Evolutionary conservation across 305 asterid species (phyloP).

Genomic region (Plantago coronopus): DNA sequence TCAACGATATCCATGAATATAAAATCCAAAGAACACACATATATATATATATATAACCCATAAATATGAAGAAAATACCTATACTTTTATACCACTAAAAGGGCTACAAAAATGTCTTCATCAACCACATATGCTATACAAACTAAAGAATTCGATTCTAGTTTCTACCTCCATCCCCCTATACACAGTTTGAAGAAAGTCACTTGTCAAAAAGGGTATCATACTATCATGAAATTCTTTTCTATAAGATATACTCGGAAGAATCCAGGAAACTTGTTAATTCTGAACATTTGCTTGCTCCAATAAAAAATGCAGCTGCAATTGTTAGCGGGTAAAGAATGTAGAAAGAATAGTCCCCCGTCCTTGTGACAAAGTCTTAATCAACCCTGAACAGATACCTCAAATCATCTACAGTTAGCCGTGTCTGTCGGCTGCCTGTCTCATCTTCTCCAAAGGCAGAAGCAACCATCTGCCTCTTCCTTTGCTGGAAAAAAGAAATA

Average conservation of each 20-base stretch:
- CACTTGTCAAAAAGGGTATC: conserved; percentile 32
- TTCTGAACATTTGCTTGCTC: conserved; percentile 34
- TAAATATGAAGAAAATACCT: neutral
- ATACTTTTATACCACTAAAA: conserved; percentile 5
- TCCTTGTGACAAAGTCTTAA: conserved; percentile 19
- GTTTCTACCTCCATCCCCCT: conserved; percentile 35
- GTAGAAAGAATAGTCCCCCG: conserved; percentile 24
- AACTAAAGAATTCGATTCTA: conserved; percentile 29
- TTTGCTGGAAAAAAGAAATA: conserved; percentile 52
- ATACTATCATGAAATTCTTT: conserved; percentile 17
- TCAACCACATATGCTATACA: conserved; percentile 17
- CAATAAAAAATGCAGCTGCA: conserved; percentile 29
- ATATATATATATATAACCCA: too few species aligned
- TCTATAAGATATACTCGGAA: conserved; percentile 22
- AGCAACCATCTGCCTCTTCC: conserved; percentile 93
- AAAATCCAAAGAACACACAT: neutral
- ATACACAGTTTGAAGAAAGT: conserved; percentile 34
- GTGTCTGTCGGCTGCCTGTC: conserved; percentile 64
- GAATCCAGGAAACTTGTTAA: conserved; percentile 31
- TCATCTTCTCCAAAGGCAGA: conserved; percentile 96
- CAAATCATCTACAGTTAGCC: conserved; percentile 87
- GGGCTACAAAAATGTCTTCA: conserved; percentile 12
- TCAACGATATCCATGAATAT: too few species aligned
- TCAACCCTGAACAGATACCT: conserved; percentile 67
- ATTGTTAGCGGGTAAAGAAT: conserved; percentile 38